Conservation (phyloP, 192 early-diverging fungal species). For the Coemansia sp. region DNA sequence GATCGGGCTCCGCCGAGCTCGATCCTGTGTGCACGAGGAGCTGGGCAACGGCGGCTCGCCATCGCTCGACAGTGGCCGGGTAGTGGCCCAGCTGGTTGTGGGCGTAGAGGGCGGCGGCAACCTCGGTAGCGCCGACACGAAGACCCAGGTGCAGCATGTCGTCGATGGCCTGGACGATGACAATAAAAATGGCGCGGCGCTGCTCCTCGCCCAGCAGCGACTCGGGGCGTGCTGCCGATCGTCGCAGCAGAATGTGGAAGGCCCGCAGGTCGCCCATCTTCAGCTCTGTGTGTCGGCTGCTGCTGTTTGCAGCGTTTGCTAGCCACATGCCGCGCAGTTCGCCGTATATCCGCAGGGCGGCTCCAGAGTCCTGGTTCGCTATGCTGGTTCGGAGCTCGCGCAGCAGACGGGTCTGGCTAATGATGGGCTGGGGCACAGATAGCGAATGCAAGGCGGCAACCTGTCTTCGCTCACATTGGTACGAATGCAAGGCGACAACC, state of each 20-base stretch:
- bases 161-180: constrained; percentile 16
- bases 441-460: not conserved
- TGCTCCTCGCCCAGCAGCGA: not conserved
- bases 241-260: constrained; percentile 28
- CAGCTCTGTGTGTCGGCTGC: not conserved
- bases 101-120: constrained; percentile 19
- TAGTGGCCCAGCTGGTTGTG: constrained; percentile 8
- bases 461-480: not conserved
- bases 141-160: constrained; percentile 33
- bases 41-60: constrained; percentile 12
- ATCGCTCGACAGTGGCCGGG: constrained; percentile 13
- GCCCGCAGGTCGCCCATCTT: constrained; percentile 21
- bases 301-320: not conserved
- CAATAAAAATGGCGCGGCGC: not conserved
- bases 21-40: not conserved
- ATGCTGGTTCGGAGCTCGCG: not conserved
- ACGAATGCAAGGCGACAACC: not conserved
- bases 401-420: not conserved
- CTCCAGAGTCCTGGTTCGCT: not conserved
- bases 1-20: not conserved
- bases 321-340: not conserved
- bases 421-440: not conserved
- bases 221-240: not conserved
- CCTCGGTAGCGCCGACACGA: constrained; percentile 42
- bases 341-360: constrained; percentile 10